Base-by-base conservation (phyloP, 225 moss, liverwort and hornwort genomes). In the Physcomitrellopsis africana region DNA sequence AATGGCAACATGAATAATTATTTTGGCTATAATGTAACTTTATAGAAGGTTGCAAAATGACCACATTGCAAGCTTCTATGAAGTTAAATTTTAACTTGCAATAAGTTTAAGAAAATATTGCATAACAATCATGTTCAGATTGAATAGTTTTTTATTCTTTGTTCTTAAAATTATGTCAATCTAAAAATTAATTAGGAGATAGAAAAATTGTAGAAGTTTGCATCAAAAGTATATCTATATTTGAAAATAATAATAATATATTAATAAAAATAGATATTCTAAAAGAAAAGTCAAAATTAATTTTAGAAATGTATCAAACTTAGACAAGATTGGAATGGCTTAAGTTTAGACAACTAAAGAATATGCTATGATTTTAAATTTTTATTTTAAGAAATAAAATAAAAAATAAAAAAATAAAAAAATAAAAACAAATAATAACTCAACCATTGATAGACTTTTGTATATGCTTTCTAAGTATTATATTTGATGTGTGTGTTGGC, bases 351-450 rank as follows among this genome's bases (percentile, higher is more conserved):
- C 85, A 71, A 84, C 82, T 59, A 85, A 80, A 32, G 81, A 87
- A 64, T 87, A 89, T 70, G 82, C 91, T 63, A 82, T 73, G 8
- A 85, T 79, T 32, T 77, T n/a, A n/a, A n/a, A n/a, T n/a, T n/a
- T n/a, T n/a, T n/a, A n/a, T n/a, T n/a, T n/a, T n/a, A n/a, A n/a
- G 81, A 10, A 91, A 87, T 70, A 81, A 85, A 27, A 79, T 52
- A 47, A 91, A 89, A 65, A 82, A 91, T 14, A 84, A 81, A 67
- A 76, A n/a, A 42, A 94, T 80, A 72, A 83, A 86, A 72, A 85
- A 83, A 23, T n/a, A n/a, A n/a, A n/a, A n/a, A n/a, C n/a, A n/a
- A n/a, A n/a, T n/a, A n/a, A n/a, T n/a, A n/a, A n/a, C 51, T 89
- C 22, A 81, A 81, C 56, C 90, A 89, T 23, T 82, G 89, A 61